Evolutionary conservation across 106 monocot genomes (phyloP).

Genomic region (Vanilla planifolia): DNA sequence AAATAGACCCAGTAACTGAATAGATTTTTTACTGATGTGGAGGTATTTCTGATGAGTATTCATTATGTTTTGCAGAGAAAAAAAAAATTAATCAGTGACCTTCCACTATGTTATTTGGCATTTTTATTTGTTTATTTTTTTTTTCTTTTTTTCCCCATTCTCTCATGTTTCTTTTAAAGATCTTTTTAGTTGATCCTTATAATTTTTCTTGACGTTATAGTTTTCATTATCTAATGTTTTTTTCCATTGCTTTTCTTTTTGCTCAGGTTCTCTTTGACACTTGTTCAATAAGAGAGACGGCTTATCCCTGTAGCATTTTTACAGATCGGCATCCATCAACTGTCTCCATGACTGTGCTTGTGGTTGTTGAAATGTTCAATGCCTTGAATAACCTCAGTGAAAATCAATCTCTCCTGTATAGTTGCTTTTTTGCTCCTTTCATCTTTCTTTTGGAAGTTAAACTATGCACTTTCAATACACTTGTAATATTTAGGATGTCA

Average conservation of each 20-base stretch:
- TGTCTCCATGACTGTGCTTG: conserved; percentile 98
- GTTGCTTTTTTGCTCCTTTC: not conserved
- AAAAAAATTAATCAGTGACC: too few species aligned
- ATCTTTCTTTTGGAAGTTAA: not conserved
- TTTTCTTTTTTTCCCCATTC: not conserved
- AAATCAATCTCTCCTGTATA: conserved; percentile 96
- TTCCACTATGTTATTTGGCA: too few species aligned
- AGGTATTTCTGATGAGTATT: too few species aligned
- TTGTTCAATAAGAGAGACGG: conserved; percentile 76
- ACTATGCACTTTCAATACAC: too few species aligned
- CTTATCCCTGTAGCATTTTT: conserved; percentile 93
- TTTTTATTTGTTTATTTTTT: too few species aligned
- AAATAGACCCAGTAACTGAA: too few species aligned
- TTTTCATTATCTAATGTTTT: too few species aligned
- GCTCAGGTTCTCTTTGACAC: conserved; percentile 92
- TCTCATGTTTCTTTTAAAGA: not conserved
- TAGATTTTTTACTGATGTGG: too few species aligned
- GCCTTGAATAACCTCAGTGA: conserved; percentile 98
- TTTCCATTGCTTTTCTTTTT: conserved; percentile 4
- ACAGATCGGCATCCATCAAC: conserved; percentile 95
- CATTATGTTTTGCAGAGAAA: too few species aligned
- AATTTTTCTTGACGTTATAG: too few species aligned
- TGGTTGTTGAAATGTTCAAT: conserved; percentile 99
- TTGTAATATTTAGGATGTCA: too few species aligned
- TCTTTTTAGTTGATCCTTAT: too few species aligned